These are phyloP conservation scores for Lichtheimia hyalospora DNA, from an alignment of 371 early-diverging fungal species.

Conservation along the genomic window DNA sequence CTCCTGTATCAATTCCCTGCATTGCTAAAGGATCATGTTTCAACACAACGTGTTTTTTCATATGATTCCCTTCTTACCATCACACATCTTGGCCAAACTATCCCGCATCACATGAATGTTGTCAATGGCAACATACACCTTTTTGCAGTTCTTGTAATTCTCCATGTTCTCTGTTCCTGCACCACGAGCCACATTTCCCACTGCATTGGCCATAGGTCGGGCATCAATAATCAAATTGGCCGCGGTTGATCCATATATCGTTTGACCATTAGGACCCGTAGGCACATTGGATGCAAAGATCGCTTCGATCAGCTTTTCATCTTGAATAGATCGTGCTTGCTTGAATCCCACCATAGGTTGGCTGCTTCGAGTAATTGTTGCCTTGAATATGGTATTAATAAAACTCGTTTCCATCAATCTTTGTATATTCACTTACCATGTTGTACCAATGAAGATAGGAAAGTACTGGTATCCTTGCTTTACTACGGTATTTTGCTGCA, in stretches of 20 bases:
- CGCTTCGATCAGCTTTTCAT: slow-evolving; percentile 93
- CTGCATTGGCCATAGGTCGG: slow-evolving; percentile 91
- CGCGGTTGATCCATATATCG: slow-evolving; percentile 48
- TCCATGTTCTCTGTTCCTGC: slow-evolving; percentile 95
- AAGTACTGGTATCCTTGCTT: slow-evolving; percentile 86
- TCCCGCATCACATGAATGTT: slow-evolving; percentile 98
- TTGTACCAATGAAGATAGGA: slow-evolving; percentile 87
- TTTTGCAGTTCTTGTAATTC: slow-evolving; percentile 85
- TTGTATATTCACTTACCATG: slow-evolving; percentile 31
- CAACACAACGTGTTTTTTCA: not conserved
- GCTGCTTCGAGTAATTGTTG: slow-evolving; percentile 89
- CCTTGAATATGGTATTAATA: slow-evolving; percentile 34
- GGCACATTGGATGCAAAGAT: slow-evolving; percentile 72
- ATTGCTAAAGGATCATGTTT: slow-evolving; percentile 31
- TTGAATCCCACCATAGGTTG: slow-evolving; percentile 96
- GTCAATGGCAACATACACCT: slow-evolving; percentile 89
- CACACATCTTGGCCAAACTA: slow-evolving; percentile 78
- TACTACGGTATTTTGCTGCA: slow-evolving; percentile 91
- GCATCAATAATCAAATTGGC: slow-evolving; percentile 93
- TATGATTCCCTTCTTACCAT: slow-evolving; percentile 56
- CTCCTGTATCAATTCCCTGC: slow-evolving; percentile 55
- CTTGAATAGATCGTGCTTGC: slow-evolving; percentile 92
- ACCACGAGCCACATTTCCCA: slow-evolving; percentile 92
- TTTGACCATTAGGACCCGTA: slow-evolving; percentile 38
- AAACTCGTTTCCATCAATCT: not conserved